Evolutionary conservation across 805 yeast species (phyloP), one percentile per base, ranked within the genome.

Genomic region (Nakazawaea populi): DNA sequence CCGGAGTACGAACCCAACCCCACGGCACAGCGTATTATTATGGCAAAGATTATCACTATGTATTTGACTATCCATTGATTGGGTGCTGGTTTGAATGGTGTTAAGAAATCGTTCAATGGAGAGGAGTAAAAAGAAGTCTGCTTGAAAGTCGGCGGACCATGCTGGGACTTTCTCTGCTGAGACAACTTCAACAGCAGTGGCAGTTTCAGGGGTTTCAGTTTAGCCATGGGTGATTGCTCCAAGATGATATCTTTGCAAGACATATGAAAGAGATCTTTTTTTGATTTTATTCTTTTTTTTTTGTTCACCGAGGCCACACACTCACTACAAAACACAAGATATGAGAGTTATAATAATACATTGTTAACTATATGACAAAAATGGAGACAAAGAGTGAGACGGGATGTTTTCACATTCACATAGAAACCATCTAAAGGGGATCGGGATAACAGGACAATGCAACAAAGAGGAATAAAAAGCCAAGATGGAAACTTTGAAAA

Each of bases 1-100:
- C 99, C 99, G 27, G 96, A 89, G 62, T 81, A 91, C 4, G 89
- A 77, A 0, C 98, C 99, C 37, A 91, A 71, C 0, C 97, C 96
- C 27, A 92, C 84, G 1, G 96, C 96, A 48, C 88, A 77, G 55
- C 96, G 75, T 2, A 90, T 75, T 9, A 92, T 79, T 4, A 91
- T 65, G 1, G 95, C 89, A 54, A 87, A 79, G 46, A 87, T 67
- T 3, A 87, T 74, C 29, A 87, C 78, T 44, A 89, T 80, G 64
- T 89, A 88, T 47, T 94, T 72, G 0, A 94, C 92, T 5, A 87
- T 84, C 96, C 97, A 91, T 72, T 89, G 96, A 60, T 85, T 87
- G 35, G 84, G 88, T 0, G 92, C 91, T 43, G 84, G 80, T 58
- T 82, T 82, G 63, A 89, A 90, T 9, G 89, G 87, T 27, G 79